Conservation (phyloP, 2,329 filamentous ascomycete species). For the Monascus ruber region DNA sequence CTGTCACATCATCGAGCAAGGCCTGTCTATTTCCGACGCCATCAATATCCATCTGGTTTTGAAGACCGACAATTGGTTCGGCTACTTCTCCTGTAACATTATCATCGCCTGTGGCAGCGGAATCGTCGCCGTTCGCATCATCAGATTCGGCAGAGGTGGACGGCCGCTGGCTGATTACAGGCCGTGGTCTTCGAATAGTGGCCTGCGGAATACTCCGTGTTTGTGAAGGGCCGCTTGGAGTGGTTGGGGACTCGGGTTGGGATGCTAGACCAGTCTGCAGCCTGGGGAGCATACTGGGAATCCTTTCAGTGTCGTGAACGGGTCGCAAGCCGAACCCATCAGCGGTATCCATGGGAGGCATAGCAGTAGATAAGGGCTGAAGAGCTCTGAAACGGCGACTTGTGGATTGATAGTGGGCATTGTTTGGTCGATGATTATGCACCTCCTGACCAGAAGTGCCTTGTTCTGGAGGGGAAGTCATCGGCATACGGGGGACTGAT, state of each 20-base stretch:
- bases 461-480: conserved; percentile 61
- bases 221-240: conserved; percentile 59
- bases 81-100: conserved; percentile 33
- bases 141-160: conserved; percentile 80
- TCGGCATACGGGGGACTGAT: conserved; percentile 50
- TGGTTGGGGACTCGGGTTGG: conserved; percentile 87
- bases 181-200: conserved; percentile 55
- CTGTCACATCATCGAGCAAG: conserved; percentile 59
- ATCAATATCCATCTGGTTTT: conserved; percentile 72
- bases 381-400: conserved; percentile 43
- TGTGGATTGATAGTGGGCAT: conserved; percentile 31
- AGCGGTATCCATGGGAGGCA: conserved; percentile 55
- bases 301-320: conserved; percentile 68
- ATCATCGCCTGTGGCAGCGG: conserved; percentile 58
- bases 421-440: conserved; percentile 37
- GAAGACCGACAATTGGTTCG: conserved; percentile 67
- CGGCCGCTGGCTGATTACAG: conserved; percentile 79
- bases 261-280: conserved; percentile 60
- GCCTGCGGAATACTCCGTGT: conserved; percentile 44
- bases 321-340: conserved; percentile 66
- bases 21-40: conserved; percentile 75
- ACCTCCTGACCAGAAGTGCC: conserved; percentile 50
- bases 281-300: conserved; percentile 68
- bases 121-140: conserved; percentile 74
- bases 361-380: conserved; percentile 57